Base-by-base conservation (phyloP, 192 early-diverging fungal species). In the Coemansia sp. region DNA sequence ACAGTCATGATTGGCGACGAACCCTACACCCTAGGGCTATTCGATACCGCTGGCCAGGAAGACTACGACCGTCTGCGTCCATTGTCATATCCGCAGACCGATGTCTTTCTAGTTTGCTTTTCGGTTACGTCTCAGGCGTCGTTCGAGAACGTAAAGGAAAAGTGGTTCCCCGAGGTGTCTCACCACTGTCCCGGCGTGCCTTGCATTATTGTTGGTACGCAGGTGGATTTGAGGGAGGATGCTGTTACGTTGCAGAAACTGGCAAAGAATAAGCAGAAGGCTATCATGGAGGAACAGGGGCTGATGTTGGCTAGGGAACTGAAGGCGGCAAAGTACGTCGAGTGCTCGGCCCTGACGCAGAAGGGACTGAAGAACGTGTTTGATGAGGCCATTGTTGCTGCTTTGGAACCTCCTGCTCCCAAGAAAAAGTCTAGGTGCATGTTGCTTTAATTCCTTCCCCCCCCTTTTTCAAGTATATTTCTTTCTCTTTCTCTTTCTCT, bases 1-100 rank as follows among this genome's bases (percentile, higher is more conserved):
- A 94, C 96, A 68, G 86, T 98, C 62, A 87, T 91, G 62, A 90
- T 95, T 26, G 93, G 96, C 82, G 91, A 88, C 59, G 87, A 87
- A 77, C 86, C 84, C 28, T 90, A 96, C n/a, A 90, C 95, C 69
- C 79, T 98, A n/a, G 91, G 91, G 34, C 77, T 97, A 33, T 98
- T 94, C 93, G 96, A 98, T 88, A 97, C 95, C 45, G 94, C 95
- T 24, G 95, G 93, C 39, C 94, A 95, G 65, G 94, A 96, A 83
- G 95, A 98, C 69, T 95, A 95, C 72, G 94, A 96, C 82, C 89
- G 92, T 46, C 83, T 98, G 64, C 89, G 95, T 36, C 90, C 92
- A 11, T 84, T 95, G n/a, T 93, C 91, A 33, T 98, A 96, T 74
- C 90, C 93, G 9, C 94, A 94, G 67, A 90, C 92, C 8, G 86